These are phyloP conservation scores for Vigna nakashimae DNA, from an alignment of 306 rosid species.

Conservation along the genomic window DNA sequence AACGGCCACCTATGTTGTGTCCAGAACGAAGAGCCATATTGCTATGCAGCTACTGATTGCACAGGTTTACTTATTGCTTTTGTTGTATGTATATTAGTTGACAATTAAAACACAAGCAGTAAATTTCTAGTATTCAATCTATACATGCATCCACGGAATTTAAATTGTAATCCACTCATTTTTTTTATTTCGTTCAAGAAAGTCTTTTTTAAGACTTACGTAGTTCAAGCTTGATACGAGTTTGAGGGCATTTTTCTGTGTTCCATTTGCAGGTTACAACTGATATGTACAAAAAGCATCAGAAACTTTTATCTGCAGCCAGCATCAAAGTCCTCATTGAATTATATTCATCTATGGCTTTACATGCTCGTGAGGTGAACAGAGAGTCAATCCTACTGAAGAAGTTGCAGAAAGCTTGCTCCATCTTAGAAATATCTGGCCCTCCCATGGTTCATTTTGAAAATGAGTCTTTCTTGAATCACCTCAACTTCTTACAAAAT, in stretches of 20 bases:
- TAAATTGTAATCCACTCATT: background rate
- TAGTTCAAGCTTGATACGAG: background rate
- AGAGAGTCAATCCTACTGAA: slow-evolving; percentile 66
- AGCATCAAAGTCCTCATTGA: slow-evolving; percentile 72
- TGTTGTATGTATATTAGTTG: slow-evolving; percentile 15
- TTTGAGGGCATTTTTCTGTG: slow-evolving; percentile 18
- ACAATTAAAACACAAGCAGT: slow-evolving; percentile 24
- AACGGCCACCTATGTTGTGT: slow-evolving; percentile 78
- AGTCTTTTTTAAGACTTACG: background rate
- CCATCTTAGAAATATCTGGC: slow-evolving; percentile 84
- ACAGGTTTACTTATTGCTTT: slow-evolving; percentile 70
- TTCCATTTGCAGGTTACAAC: slow-evolving; percentile 64
- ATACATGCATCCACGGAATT: slow-evolving; percentile 15
- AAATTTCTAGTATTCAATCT: slow-evolving; percentile 25
- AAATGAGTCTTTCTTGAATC: slow-evolving; percentile 82
- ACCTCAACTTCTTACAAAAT: slow-evolving; percentile 73
- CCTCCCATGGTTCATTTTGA: slow-evolving; percentile 99
- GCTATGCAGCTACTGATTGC: slow-evolving; percentile 84
- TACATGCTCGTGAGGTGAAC: slow-evolving; percentile 82
- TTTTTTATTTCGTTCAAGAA: background rate
- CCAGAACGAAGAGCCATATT: slow-evolving; percentile 87
- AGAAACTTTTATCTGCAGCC: slow-evolving; percentile 57
- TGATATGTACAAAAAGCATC: slow-evolving; percentile 72
- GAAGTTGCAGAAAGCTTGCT: slow-evolving; percentile 86
- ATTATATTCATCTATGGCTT: slow-evolving; percentile 67